Evolutionary conservation across 2,329 filamentous ascomycete genomes (phyloP).

Genomic region (Neoscytalidium dimidiatum): DNA sequence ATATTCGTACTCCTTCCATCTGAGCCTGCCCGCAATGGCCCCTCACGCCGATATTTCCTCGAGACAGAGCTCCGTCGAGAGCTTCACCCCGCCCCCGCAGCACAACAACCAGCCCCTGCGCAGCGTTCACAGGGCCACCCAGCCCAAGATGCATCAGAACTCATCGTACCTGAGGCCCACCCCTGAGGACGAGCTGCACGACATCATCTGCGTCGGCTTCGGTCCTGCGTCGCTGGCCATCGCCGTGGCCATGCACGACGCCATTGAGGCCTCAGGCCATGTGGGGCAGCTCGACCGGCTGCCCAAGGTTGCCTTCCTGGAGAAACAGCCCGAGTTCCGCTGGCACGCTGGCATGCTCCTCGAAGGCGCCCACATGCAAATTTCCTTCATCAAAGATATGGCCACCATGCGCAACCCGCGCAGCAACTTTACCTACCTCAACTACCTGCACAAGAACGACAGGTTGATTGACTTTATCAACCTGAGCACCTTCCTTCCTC

Average conservation of each 20-base stretch:
- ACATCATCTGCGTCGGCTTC: conserved; percentile 89
- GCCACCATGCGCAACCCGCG: conserved; percentile 85
- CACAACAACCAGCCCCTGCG: conserved; percentile 20
- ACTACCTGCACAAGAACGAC: conserved; percentile 81
- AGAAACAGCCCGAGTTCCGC: conserved; percentile 79
- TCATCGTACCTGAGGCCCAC: conserved; percentile 55
- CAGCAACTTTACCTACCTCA: conserved; percentile 92
- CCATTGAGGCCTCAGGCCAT: conserved; percentile 51
- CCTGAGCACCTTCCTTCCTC: conserved; percentile 82
- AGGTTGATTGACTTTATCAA: conserved; percentile 92
- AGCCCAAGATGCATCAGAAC: conserved; percentile 21
- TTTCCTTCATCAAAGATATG: conserved; percentile 95
- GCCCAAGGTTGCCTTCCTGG: conserved; percentile 82
- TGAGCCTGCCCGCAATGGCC: conserved; percentile 29
- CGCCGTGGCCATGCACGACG: conserved; percentile 84
- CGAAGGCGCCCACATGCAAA: conserved; percentile 93
- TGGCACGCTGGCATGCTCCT: conserved; percentile 98
- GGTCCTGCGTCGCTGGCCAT: conserved; percentile 89
- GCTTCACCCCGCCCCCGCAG: conserved; percentile 9
- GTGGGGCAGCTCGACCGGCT: conserved; percentile 40
- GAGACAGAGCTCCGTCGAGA: conserved; percentile 7
- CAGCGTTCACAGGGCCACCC: conserved; percentile 20
- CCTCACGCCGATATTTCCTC: conserved; percentile 35
- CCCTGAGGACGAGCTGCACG: conserved; percentile 67
- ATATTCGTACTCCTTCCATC: not conserved